Evolutionary conservation across 495 filamentous ascomycete genomes (phyloP).

Genomic region (Aspergillus heteromorphus): DNA sequence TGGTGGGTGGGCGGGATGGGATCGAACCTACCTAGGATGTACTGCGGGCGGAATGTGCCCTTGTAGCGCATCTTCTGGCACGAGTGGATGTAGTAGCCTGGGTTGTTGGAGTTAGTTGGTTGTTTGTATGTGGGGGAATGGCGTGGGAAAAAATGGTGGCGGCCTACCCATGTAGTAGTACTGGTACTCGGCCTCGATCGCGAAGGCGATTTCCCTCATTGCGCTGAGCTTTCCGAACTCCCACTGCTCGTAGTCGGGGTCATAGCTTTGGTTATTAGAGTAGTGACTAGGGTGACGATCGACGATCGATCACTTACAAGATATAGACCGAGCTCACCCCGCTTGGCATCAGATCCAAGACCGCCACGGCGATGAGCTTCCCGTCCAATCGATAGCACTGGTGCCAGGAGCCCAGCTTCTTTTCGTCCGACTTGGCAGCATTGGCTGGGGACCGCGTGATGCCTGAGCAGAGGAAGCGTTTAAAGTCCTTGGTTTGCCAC

Average conservation of each 20-base stretch:
- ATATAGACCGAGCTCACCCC: conserved; percentile 94
- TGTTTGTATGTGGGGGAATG: no score
- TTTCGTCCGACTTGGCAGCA: conserved; percentile 40
- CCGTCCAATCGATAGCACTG: conserved; percentile 93
- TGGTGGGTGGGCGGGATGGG: no score
- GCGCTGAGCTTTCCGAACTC: conserved; percentile 86
- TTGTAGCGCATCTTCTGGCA: conserved; percentile 88
- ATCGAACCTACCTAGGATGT: conserved; percentile 71
- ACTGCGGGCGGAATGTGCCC: conserved; percentile 75
- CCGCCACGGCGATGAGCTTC: conserved; percentile 77
- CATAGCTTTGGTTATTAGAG: conserved; percentile 48
- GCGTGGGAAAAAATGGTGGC: not conserved
- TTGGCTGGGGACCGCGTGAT: conserved; percentile 48
- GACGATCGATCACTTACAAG: conserved; percentile 50
- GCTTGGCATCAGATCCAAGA: conserved; percentile 81
- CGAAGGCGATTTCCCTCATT: conserved; percentile 74
- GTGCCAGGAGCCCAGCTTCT: conserved; percentile 81
- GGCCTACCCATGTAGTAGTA: conserved; percentile 69
- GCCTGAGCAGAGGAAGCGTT: conserved; percentile 84
- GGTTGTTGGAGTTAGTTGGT: not conserved
- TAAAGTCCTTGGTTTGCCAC: conserved; percentile 66
- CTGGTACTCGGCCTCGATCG: conserved; percentile 66
- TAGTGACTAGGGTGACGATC: no score
- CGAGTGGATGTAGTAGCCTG: conserved; percentile 65
- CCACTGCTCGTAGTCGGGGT: conserved; percentile 73